phyloP scores from a whole-genome alignment of 148 eudicot genomes.

The Amaranthus palmeri region DNA sequence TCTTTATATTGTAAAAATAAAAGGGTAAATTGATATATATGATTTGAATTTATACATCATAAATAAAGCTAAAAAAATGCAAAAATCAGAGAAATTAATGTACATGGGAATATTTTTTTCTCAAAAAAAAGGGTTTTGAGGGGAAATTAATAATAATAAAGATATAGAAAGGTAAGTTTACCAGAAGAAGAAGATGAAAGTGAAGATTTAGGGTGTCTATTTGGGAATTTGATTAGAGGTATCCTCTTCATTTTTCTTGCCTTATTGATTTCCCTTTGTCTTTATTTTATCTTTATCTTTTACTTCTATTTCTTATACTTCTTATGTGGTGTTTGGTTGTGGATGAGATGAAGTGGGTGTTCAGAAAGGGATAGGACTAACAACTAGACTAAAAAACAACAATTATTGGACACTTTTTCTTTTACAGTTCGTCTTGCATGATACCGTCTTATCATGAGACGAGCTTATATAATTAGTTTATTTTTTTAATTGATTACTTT shows the following conservation, averaged over 20 bases:
- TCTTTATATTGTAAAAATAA: no score
- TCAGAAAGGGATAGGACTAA: no score
- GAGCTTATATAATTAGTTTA: no score
- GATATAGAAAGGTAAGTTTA: not conserved
- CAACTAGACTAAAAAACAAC: no score
- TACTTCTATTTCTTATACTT: not conserved
- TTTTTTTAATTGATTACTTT: no score
- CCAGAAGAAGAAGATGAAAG: conserved; percentile 39
- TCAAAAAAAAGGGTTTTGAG: not conserved
- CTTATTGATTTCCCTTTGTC: no score
- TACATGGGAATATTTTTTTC: no score
- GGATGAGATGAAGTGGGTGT: not conserved
- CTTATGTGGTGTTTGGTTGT: conserved; percentile 6
- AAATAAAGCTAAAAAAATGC: not conserved
- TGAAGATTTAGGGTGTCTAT: conserved; percentile 38
- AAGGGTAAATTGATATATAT: no score
- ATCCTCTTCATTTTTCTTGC: conserved; percentile 42
- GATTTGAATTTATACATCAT: not conserved
- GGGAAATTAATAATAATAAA: not conserved
- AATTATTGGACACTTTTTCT: no score
- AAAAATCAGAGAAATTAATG: not conserved
- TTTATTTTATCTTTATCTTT: not conserved
- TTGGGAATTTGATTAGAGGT: conserved; percentile 57
- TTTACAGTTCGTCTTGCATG: no score
- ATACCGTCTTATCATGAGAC: no score